Evolutionary conservation across 2,329 filamentous ascomycete species (phyloP).

Genomic region (Monosporascus cannonballus): DNA sequence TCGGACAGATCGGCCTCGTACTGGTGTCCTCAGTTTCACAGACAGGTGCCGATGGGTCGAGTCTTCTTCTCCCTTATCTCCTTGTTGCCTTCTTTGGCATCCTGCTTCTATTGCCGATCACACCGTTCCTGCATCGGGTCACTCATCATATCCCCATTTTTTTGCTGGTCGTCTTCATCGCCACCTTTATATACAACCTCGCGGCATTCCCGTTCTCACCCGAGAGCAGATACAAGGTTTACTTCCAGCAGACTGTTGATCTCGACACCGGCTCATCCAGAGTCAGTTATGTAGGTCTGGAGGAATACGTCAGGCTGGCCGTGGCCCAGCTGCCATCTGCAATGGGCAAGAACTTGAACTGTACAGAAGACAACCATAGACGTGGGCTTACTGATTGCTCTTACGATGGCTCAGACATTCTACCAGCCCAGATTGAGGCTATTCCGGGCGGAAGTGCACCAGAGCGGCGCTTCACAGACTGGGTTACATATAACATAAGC

Average conservation of each 20-base stretch:
- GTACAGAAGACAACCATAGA: conserved; percentile 35
- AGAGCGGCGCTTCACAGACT: conserved; percentile 40
- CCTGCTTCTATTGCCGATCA: conserved; percentile 66
- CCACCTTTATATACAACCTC: conserved; percentile 80
- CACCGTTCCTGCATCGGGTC: conserved; percentile 82
- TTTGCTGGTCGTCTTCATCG: conserved; percentile 65
- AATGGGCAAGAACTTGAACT: conserved; percentile 53
- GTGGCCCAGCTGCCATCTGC: conserved; percentile 66
- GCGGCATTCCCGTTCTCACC: conserved; percentile 82
- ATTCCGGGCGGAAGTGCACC: conserved; percentile 33
- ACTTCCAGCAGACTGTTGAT: conserved; percentile 77
- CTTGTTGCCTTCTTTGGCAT: conserved; percentile 62
- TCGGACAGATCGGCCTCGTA: conserved; percentile 70
- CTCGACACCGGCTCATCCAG: conserved; percentile 65
- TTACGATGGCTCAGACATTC: conserved; percentile 57
- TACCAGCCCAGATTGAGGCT: conserved; percentile 56
- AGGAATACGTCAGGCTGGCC: conserved; percentile 60
- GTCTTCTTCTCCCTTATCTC: conserved; percentile 65
- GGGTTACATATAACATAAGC: conserved; percentile 61
- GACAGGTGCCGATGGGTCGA: conserved; percentile 78
- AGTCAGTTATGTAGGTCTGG: conserved; percentile 63
- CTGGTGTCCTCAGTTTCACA: conserved; percentile 68
- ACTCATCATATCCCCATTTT: conserved; percentile 77
- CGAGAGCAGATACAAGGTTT: conserved; percentile 75
- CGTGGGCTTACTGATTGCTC: conserved; percentile 58